Evolutionary conservation across 2,329 filamentous ascomycete species (phyloP).

Genomic region (Xylaria digitata): DNA sequence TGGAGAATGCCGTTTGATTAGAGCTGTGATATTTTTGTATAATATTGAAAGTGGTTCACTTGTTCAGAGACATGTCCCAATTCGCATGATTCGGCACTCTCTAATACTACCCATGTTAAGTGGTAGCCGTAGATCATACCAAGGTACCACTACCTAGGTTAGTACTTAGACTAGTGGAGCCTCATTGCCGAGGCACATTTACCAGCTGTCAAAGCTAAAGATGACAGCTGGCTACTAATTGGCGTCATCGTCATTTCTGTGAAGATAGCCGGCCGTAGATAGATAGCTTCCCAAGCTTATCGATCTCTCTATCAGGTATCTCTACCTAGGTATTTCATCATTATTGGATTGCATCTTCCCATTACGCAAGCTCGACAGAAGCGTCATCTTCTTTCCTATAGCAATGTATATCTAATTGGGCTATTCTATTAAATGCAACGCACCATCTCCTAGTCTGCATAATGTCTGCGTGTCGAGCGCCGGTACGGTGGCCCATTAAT

Average conservation of each 20-base stretch:
- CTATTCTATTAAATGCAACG: not conserved
- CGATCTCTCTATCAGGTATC: too few species aligned
- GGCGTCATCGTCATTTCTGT: constrained; percentile 18
- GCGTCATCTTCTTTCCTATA: not conserved
- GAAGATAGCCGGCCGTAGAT: too few species aligned
- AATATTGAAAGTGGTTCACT: constrained; percentile 7
- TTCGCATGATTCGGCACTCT: constrained; percentile 2
- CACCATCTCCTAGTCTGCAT: not conserved
- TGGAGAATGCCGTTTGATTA: constrained; percentile 2
- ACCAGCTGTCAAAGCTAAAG: not conserved
- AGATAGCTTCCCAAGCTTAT: too few species aligned
- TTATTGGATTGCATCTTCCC: constrained; percentile 3
- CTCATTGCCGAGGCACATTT: constrained; percentile 17
- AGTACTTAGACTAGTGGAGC: not conserved
- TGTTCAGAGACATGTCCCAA: constrained; percentile 5
- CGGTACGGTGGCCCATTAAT: constrained; percentile 35
- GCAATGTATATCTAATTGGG: constrained; percentile 1
- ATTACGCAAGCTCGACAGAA: too few species aligned
- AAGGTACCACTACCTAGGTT: too few species aligned
- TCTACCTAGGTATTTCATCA: too few species aligned
- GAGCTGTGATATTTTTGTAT: not conserved
- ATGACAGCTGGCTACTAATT: constrained; percentile 16
- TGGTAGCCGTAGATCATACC: too few species aligned
- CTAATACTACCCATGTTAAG: too few species aligned
- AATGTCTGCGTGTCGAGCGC: constrained; percentile 42